Evolutionary conservation across 2,329 filamentous ascomycete species (phyloP), one percentile per base, ranked within the genome.

Genomic region (Pseudopyricularia javanii): DNA sequence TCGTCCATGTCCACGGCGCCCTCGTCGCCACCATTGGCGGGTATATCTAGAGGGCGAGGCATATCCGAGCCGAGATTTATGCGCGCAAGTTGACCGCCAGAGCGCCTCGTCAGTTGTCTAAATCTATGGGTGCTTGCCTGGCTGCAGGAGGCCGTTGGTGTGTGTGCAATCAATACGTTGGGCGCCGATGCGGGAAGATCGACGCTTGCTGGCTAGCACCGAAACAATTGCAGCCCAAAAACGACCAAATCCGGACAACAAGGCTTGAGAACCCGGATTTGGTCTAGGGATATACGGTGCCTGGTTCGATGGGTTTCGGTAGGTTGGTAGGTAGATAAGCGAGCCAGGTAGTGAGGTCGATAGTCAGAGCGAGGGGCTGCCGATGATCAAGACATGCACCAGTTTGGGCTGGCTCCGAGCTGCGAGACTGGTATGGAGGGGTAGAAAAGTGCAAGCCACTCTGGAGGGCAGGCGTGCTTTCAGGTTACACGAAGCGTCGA

Each of bases 1-100:
- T 59, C 61, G 9, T 61, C 59, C 51, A 17, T 40, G 20, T 63
- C 63, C 20, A 63, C 56, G 11, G 60, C 62, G 17, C 55, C 52
- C 14, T 53, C 57, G 30, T 49, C 53, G 26, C 54, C 37, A 32
- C 22, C 14, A 9, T 5, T 33, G 47, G 30, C 47, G 2, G 37
- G 37, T 22, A 43, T 43, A n/a, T n/a, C 37, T 43, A 43, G 14
- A 22, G 17, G 37, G 22, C 37, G 37, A 11, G 37, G 37, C 37
- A 43, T 43, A 3, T 43, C 22, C 14, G 22, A n/a, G 8, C 37
- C 9, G 37, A 20, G 2, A 20, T 43, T 43, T n/a, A n/a, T n/a
- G 17, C 37, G 17, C n/a, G 37, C 22, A 40, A 20, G 15, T 20
- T 40, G 35, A 15, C 35, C 3, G 8, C 2, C 5, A 3, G 22